Base-by-base conservation (phyloP, 108 stramenopile species). In the Epipyxis sp. region DNA sequence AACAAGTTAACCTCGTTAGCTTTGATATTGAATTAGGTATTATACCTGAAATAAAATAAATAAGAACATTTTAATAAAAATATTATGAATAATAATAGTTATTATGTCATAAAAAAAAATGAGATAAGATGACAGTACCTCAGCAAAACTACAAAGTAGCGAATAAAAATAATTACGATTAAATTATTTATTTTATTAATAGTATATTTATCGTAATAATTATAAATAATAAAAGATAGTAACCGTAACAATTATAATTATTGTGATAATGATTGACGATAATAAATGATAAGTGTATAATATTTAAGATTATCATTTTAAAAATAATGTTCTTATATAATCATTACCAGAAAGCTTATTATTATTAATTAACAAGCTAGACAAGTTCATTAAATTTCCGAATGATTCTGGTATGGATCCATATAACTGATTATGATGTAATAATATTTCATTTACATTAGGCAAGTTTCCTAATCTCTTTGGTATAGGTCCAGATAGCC, bases 381-480 rank as follows among this genome's bases (percentile, higher is more conserved):
- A 32, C 61, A 65, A 37, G 6, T 29, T 3, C 3, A 37, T 32
- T 16, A 65, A 32, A 6, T 65, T 3, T 29, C 61, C 35, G 30
- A 16, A 65, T 37, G 61, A 13, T 32, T 16, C 20, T 6, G 61
- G 61, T 10, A 65, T 65, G 30, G 20, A 16, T 29, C 61, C 61
- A 37, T 16, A 65, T 16, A 65, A 65, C 61, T 65, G 61, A 37
- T 65, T 65, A 37, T 65, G 13, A 37, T 65, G 3, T 32, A 65
- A 37, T 32, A 65, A 32, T 6, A 65, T 16, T 37, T 65, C 61
- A 10, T 65, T 16, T 10, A 65, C 6, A 3, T 37, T 3, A 3
- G 25, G 30, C 25, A 65, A 32, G 20, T 6, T 13, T 16, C 61
- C 61, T 10, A 65, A 65, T 16, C 61, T 16, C 61, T 13, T 29